Base-by-base conservation (phyloP, 176 grass and related monocot genomes). In the Cocos nucifera region DNA sequence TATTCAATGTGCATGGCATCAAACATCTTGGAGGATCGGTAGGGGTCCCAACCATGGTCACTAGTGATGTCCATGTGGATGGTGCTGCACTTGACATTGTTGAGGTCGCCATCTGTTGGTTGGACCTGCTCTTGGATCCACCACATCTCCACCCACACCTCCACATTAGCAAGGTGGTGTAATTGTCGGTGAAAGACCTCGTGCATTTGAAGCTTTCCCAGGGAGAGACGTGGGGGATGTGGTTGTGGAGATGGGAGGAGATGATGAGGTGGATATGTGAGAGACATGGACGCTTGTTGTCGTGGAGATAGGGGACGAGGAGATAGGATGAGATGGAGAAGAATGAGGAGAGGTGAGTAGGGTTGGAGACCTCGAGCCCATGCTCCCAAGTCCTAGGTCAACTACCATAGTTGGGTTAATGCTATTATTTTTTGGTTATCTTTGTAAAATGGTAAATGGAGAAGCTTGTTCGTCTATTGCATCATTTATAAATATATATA, bases 1-100 rank as follows among this genome's bases (percentile, higher is more conserved):
- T 82, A 69, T 69, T 98, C 88, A 26, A 98, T 83, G 58, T 81
- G 82, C 30, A 93, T 74, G 4, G 82, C 61, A 30, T 86, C 81
- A 10, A 58, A 85, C 1, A 69, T 72, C 49, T 97, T 84, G 7
- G 62, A 17, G 4, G 61, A 55, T 8, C 55, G 65, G 2, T 6
- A 5, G 8, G 56, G 35, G 9, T 3, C 58, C 80, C 78, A 87
- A 8, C 25, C 59, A 3, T 15, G 27, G 54, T 80, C 80, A 0
- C 27, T 59, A 1, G 78, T 66, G 5, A 97, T 63, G 77, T 97
- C 92, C 21, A 80, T 83, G 23, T 69, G 49, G 49, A 97, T 82
- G 6, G 73, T 80, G 60, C 29, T 19, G 21, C 78, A 73, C 0
- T 78, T 89, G 4, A 81, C 57, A 22, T 74, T 80, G 58, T 87